These are phyloP conservation scores for Debaryomyces sp. DNA, from an alignment of 1,139 yeast species.

Conservation along the genomic window DNA sequence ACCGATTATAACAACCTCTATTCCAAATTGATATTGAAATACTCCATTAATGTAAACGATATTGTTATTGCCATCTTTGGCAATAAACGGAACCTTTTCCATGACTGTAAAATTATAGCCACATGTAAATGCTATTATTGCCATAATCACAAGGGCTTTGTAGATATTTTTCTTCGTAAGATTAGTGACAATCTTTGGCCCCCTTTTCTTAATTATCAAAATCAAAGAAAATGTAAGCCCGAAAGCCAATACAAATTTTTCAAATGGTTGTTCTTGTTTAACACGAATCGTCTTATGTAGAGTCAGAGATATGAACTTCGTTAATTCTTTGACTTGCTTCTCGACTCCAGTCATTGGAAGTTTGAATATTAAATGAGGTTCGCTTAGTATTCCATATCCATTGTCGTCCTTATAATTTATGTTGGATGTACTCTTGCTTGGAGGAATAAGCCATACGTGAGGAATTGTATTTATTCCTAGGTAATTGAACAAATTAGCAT, in stretches of 20 bases:
- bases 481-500: slow-evolving; percentile 36
- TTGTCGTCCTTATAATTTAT: slow-evolving; percentile 19
- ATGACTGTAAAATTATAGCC: slow-evolving; percentile 69
- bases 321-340: slow-evolving; percentile 49
- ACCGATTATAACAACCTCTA: slow-evolving; percentile 58
- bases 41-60: slow-evolving; percentile 66
- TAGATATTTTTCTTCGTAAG: slow-evolving; percentile 36
- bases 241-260: slow-evolving; percentile 50
- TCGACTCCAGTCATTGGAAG: slow-evolving; percentile 29
- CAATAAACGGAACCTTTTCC: slow-evolving; percentile 64
- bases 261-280: slow-evolving; percentile 41
- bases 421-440: slow-evolving; percentile 27
- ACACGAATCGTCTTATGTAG: slow-evolving; percentile 46
- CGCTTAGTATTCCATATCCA: slow-evolving; percentile 29
- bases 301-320: slow-evolving; percentile 51
- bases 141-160: slow-evolving; percentile 38
- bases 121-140: slow-evolving; percentile 50
- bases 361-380: slow-evolving; percentile 34
- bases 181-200: slow-evolving; percentile 37
- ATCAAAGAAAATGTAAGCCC: slow-evolving; percentile 47
- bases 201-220: slow-evolving; percentile 51
- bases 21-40: slow-evolving; percentile 66
- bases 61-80: slow-evolving; percentile 48
- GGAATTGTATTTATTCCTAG: slow-evolving; percentile 57
- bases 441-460: slow-evolving; percentile 66